Conservation (phyloP, 345 rosid genomes). For the Sonneratia caseolaris region DNA sequence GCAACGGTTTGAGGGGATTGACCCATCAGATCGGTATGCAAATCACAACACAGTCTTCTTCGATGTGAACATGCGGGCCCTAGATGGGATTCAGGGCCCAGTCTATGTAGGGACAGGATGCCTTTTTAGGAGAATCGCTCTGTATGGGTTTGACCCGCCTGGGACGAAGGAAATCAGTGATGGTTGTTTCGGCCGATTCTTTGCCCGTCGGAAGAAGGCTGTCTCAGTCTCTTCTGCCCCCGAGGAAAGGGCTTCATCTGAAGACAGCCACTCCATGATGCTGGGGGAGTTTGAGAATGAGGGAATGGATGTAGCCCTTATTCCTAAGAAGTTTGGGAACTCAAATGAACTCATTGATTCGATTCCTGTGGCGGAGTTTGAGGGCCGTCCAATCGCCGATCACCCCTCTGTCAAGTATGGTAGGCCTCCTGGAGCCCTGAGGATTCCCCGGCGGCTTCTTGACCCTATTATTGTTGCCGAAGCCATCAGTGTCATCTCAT, state of each 20-base stretch:
- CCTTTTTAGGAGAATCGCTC: conserved; percentile 69
- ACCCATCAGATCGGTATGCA: conserved; percentile 78
- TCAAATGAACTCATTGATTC: conserved; percentile 49
- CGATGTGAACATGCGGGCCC: conserved; percentile 66
- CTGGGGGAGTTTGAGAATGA: conserved; percentile 27
- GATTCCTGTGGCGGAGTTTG: conserved; percentile 45
- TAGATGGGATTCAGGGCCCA: conserved; percentile 89
- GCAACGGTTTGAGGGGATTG: conserved; percentile 80
- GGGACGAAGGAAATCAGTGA: conserved; percentile 11
- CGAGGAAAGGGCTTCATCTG: conserved; percentile 19
- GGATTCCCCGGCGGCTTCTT: conserved; percentile 37
- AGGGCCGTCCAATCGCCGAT: conserved; percentile 58
- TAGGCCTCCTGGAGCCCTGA: conserved; percentile 64
- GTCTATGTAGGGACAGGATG: conserved; percentile 86
- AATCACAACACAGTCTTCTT: conserved; percentile 82
- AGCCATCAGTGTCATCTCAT: conserved; percentile 67
- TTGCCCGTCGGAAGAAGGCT: conserved; percentile 31
- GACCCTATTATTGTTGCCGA: conserved; percentile 41
- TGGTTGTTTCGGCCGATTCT: conserved; percentile 38
- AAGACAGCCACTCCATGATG: conserved; percentile 15
- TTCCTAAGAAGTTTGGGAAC: conserved; percentile 68
- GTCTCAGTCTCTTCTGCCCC: conserved; percentile 37
- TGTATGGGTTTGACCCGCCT: conserved; percentile 75
- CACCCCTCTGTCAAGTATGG: conserved; percentile 39
- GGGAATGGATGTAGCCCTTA: conserved; percentile 29